These are phyloP conservation scores for Akanthomyces lecanii DNA, from an alignment of 2,329 filamentous ascomycete species.

Conservation along the genomic window DNA sequence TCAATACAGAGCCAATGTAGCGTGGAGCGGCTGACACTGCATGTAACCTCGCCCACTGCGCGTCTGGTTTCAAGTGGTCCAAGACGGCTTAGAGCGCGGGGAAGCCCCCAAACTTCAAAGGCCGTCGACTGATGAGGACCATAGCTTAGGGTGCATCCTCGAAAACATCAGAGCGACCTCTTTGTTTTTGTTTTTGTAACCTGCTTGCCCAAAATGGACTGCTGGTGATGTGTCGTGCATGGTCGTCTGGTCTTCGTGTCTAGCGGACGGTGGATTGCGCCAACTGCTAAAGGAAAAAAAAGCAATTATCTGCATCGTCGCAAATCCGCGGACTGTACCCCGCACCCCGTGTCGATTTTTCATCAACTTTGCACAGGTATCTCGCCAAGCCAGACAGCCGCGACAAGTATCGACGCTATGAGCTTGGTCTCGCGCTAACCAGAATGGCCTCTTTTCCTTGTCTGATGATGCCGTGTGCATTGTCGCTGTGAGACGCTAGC, in stretches of 20 bases:
- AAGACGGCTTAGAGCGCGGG: slow-evolving; percentile 12
- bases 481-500: not conserved
- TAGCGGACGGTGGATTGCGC: not conserved
- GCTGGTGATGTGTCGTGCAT: not conserved
- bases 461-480: not conserved
- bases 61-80: slow-evolving; percentile 6
- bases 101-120: not conserved
- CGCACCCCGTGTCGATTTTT: not conserved
- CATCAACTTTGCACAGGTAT: not conserved
- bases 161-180: not conserved
- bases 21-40: slow-evolving; percentile 1
- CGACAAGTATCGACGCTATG: not conserved
- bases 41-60: not conserved
- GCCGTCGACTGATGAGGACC: not conserved
- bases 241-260: not conserved
- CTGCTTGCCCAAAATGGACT: not conserved
- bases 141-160: not conserved
- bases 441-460: not conserved
- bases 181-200: not conserved
- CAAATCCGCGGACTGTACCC: not conserved
- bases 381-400: not conserved
- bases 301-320: not conserved
- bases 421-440: slow-evolving; percentile 4
- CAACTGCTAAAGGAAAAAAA: not conserved
- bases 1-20: slow-evolving; percentile 2